Base-by-base conservation (phyloP, 208 protist species). In the Leishmania major region DNA sequence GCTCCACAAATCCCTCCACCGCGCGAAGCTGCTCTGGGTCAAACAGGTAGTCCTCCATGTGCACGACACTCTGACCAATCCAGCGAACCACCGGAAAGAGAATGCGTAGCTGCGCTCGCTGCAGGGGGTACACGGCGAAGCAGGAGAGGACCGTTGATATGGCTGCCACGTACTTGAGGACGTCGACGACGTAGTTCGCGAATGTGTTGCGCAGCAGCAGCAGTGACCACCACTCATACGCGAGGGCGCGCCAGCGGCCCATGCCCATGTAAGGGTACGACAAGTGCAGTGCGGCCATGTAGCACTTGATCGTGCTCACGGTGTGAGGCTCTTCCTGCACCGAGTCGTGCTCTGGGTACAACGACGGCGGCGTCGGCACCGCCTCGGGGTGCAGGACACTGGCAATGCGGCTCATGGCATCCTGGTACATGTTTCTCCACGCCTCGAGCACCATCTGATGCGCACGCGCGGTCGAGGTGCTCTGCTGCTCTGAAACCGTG, bases 21-120 rank as follows among this genome's bases (percentile, higher is more conserved):
- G 79, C 78, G 47, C 73, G 79, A 3, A 47, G n/a, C 43, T 88
- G 87, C 25, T 92, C 89, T 49, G 55, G 59, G 64, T 94, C 90
- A 76, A 96, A 95, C 47, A 96, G 84, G 84, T 92, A 96, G 31
- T 81, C 78, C 75, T 93, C 93, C 84, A 96, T 83, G 45, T 79
- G 71, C 49, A 93, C 80, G 43, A 94, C 75, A 70, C 79, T n/a
- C 11, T 83, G 62, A 11, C 85, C 88, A 25, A 94, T 49, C 77
- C 84, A 94, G 59, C 78, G 80, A 8, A 82, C 76, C 37, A 92
- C 43, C 2, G 87, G 87, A 35, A 83, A 82, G 19, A 96, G 71
- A 22, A 91, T 31, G 66, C 80, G 76, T 75, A 96, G 81, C 84
- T 93, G 89, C 10, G 84, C 86, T 7, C 78, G 83, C 78, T 93